Conservation (phyloP, 345 rosid genomes). For the Boechera divaricarpa region DNA sequence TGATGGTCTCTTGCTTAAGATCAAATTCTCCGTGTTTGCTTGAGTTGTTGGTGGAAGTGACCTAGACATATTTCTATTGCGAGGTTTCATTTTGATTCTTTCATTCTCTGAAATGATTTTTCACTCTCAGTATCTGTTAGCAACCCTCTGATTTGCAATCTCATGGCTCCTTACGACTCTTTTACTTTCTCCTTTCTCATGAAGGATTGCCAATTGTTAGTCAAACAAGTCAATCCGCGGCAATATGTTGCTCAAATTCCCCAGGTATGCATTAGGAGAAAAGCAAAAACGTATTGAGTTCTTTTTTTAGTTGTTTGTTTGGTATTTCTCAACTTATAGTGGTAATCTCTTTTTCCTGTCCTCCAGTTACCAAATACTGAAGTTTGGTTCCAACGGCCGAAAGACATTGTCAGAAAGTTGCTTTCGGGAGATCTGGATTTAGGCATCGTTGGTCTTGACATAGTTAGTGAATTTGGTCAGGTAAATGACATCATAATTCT, state of each 20-base stretch:
- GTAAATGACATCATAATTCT: constrained; percentile 45
- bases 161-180: constrained; percentile 34
- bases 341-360: constrained; percentile 18
- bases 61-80: background rate
- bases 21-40: background rate
- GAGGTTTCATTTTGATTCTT: constrained; percentile 4
- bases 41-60: too few species aligned
- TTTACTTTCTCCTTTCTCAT: constrained; percentile 16
- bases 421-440: constrained; percentile 95
- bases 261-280: constrained; percentile 52
- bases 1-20: constrained; percentile 5
- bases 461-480: constrained; percentile 80
- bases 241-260: constrained; percentile 94
- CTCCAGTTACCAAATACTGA: constrained; percentile 76
- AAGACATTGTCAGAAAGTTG: constrained; percentile 83
- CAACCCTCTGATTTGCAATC: constrained; percentile 1
- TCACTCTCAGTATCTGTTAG: background rate
- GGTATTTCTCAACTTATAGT: background rate
- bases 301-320: background rate
- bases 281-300: background rate
- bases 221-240: constrained; percentile 88
- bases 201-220: constrained; percentile 85
- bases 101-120: background rate
- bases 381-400: constrained; percentile 98
- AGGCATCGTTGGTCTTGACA: constrained; percentile 92